Conservation (phyloP, 495 filamentous ascomycete genomes). For the Annulohypoxylon bovei region DNA sequence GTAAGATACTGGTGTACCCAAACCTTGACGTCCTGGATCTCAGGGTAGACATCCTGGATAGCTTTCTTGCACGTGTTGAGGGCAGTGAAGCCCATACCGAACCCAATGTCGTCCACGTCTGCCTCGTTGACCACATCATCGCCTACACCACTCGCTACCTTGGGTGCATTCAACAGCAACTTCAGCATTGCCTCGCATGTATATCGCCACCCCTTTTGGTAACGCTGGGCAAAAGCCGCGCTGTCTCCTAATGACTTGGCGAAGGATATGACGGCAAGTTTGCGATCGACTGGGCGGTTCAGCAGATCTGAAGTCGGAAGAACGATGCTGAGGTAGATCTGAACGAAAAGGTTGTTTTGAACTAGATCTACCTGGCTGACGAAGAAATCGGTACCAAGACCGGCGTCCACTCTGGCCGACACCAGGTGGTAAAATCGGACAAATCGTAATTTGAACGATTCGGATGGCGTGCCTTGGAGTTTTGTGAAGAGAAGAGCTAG, state of each 20-base stretch:
- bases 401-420: constrained; percentile 74
- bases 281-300: constrained; percentile 87
- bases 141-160: constrained; percentile 65
- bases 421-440: constrained; percentile 93
- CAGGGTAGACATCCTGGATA: constrained; percentile 78
- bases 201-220: constrained; percentile 87
- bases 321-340: constrained; percentile 84
- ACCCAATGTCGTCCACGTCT: constrained; percentile 93
- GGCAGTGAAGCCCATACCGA: constrained; percentile 91
- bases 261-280: constrained; percentile 89
- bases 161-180: constrained; percentile 85
- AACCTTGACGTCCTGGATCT: constrained; percentile 77
- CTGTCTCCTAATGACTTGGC: constrained; percentile 90
- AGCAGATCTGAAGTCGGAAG: constrained; percentile 88
- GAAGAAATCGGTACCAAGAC: constrained; percentile 89
- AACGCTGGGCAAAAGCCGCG: constrained; percentile 75
- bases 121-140: constrained; percentile 84
- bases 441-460: constrained; percentile 82
- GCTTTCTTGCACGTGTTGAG: constrained; percentile 84
- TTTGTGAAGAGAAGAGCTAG: constrained; percentile 83
- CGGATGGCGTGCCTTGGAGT: constrained; percentile 78
- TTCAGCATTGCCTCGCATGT: constrained; percentile 87
- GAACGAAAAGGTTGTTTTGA: constrained; percentile 81
- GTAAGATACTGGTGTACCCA: constrained; percentile 83
- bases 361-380: constrained; percentile 81